Evolutionary conservation across 2,329 filamentous ascomycete species (phyloP).

Genomic region (Fusarium sp.): DNA sequence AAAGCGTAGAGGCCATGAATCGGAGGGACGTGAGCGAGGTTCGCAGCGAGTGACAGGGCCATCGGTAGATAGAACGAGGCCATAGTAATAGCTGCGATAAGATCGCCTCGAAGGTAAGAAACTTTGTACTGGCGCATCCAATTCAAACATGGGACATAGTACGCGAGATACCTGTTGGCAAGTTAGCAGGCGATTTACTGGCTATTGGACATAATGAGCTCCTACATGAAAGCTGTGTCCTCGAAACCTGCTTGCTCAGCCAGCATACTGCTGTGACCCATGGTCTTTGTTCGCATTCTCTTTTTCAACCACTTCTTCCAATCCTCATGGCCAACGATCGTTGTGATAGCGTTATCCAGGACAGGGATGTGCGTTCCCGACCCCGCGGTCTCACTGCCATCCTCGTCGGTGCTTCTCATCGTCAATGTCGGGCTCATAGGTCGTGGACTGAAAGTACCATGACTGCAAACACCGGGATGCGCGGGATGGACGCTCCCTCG

Average conservation of each 20-base stretch:
- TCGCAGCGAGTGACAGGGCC: constrained; percentile 91
- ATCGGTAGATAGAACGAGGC: constrained; percentile 99
- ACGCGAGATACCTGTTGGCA: constrained; percentile 78
- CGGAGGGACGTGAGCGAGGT: constrained; percentile 90
- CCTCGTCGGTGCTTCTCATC: constrained; percentile 46
- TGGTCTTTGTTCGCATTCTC: constrained; percentile 71
- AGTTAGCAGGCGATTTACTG: constrained; percentile 14
- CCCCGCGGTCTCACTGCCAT: constrained; percentile 49
- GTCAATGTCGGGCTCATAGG: constrained; percentile 61
- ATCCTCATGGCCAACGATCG: constrained; percentile 54
- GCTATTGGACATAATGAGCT: constrained; percentile 5
- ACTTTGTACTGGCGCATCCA: constrained; percentile 91
- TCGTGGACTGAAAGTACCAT: constrained; percentile 81
- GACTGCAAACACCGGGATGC: constrained; percentile 67
- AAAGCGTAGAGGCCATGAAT: constrained; percentile 96
- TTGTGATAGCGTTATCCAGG: constrained; percentile 55
- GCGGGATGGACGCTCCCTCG: constrained; percentile 46
- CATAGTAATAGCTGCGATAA: constrained; percentile 91
- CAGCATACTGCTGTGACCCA: constrained; percentile 77
- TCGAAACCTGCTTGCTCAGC: constrained; percentile 79
- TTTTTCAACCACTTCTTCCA: constrained; percentile 63
- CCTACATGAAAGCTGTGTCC: constrained; percentile 78
- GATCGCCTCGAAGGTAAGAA: constrained; percentile 84
- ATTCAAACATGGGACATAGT: constrained; percentile 91
- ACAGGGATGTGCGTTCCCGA: constrained; percentile 50